These are phyloP conservation scores for Chlorella sp. DNA, from an alignment of 139 green algal genomes.

Conservation along the genomic window DNA sequence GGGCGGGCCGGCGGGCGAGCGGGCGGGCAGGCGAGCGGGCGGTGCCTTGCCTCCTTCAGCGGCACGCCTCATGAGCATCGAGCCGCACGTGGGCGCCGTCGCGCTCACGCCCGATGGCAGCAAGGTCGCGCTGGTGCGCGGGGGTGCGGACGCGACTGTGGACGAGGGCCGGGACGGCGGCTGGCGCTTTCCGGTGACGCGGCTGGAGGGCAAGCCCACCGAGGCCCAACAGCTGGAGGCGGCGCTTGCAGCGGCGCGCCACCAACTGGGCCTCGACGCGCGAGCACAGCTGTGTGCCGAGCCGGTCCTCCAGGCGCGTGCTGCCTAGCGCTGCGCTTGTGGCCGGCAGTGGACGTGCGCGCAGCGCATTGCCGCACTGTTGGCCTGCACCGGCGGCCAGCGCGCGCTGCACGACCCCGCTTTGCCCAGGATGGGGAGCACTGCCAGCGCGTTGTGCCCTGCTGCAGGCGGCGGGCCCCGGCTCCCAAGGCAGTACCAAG, in stretches of 20 bases:
- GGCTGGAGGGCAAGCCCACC: background rate
- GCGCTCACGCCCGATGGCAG: background rate
- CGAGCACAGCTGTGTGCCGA: background rate
- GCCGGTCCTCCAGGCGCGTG: slow-evolving; percentile 7
- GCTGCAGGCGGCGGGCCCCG: background rate
- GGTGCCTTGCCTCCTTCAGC: too few relatives aligned
- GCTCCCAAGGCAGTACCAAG: background rate
- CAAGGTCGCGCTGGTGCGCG: slow-evolving; percentile 1
- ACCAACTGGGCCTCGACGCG: slow-evolving; percentile 14
- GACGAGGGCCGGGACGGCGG: background rate
- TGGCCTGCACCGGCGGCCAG: background rate
- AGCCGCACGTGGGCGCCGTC: too few relatives aligned
- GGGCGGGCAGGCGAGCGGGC: too few relatives aligned
- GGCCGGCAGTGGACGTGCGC: background rate
- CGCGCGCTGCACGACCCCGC: background rate
- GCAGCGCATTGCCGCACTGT: background rate
- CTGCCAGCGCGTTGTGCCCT: background rate
- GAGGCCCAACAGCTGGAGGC: background rate
- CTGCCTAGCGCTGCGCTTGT: background rate
- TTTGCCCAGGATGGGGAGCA: background rate
- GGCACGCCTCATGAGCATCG: too few relatives aligned
- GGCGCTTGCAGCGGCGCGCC: background rate
- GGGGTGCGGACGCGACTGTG: background rate
- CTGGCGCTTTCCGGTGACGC: slow-evolving; percentile 5
- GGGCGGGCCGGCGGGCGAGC: too few relatives aligned